Percentiles rank a stretch among this genome's conserved stretches.
Evolutionary conservation across 2,329 filamentous ascomycete species (phyloP).

Genomic region (Ophiocordyceps sinensis): DNA sequence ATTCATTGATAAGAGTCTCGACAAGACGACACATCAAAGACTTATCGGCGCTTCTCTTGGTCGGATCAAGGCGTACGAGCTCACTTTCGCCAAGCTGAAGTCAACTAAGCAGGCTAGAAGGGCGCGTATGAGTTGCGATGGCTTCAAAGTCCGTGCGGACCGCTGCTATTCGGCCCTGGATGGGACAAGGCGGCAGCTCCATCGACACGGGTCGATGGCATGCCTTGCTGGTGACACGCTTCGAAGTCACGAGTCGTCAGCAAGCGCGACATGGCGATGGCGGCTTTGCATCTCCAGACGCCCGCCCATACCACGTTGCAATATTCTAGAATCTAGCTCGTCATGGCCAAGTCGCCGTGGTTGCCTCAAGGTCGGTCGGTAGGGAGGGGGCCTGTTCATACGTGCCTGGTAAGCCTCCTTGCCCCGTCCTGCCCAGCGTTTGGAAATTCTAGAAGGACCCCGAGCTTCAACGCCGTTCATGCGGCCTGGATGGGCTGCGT

Average conservation of each 20-base stretch:
- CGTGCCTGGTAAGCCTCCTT: not conserved
- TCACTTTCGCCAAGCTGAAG: too few species aligned
- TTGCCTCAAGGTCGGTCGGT: not conserved
- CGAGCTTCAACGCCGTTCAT: not conserved
- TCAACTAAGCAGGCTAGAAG: too few species aligned
- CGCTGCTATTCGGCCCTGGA: too few species aligned
- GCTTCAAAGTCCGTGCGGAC: too few species aligned
- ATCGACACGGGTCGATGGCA: too few species aligned
- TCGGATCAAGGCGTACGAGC: too few species aligned
- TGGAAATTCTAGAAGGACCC: not conserved
- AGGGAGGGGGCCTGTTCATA: not conserved
- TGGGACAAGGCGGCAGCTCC: too few species aligned
- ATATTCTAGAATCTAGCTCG: not conserved
- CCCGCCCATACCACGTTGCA: slow-evolving; percentile 3
- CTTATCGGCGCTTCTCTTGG: too few species aligned
- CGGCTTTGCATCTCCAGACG: not conserved
- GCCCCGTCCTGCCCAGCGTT: not conserved
- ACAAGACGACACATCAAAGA: not conserved
- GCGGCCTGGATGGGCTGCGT: not conserved
- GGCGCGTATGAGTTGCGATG: too few species aligned
- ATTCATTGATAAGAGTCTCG: not conserved
- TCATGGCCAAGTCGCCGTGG: not conserved
- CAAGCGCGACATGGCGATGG: not conserved
- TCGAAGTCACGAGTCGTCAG: not conserved
- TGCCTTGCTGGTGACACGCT: not conserved